Conservation (phyloP, 2,329 filamentous ascomycete genomes). For the Pseudopyrenochaeta lycopersici region DNA sequence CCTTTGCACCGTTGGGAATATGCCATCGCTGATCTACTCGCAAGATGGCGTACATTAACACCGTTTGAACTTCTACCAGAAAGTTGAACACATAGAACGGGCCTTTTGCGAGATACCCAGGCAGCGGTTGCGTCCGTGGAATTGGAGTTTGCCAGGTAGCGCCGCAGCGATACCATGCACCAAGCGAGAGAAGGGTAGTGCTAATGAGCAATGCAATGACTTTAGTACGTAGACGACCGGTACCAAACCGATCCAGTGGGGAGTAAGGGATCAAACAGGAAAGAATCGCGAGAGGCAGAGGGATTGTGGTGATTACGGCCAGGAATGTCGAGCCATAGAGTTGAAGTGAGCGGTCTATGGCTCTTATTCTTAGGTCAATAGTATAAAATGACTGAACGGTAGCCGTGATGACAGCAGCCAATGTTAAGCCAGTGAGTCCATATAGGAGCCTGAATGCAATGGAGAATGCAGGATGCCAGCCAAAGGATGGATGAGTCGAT, state of each 20-base stretch:
- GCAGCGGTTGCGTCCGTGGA: slow-evolving; percentile 62
- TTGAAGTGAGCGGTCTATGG: slow-evolving; percentile 69
- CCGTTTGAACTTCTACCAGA: slow-evolving; percentile 73
- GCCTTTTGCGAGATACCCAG: slow-evolving; percentile 75
- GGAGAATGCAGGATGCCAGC: slow-evolving; percentile 69
- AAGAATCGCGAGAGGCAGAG: slow-evolving; percentile 64
- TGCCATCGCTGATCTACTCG: slow-evolving; percentile 81
- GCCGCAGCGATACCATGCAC: slow-evolving; percentile 73
- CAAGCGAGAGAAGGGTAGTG: slow-evolving; percentile 69
- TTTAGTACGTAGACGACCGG: slow-evolving; percentile 73
- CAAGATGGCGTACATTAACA: slow-evolving; percentile 71
- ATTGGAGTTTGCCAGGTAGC: slow-evolving; percentile 62
- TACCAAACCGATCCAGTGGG: slow-evolving; percentile 67
- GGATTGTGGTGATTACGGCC: slow-evolving; percentile 72
- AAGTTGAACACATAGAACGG: slow-evolving; percentile 86
- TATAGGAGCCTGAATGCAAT: slow-evolving; percentile 67
- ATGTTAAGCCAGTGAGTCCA: slow-evolving; percentile 64
- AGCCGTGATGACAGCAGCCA: slow-evolving; percentile 72
- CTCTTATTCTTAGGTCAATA: slow-evolving; percentile 59
- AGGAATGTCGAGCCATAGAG: slow-evolving; percentile 70
- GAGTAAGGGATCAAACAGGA: slow-evolving; percentile 58
- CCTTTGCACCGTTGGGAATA: slow-evolving; percentile 74
- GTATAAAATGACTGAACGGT: slow-evolving; percentile 75
- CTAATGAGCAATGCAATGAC: slow-evolving; percentile 69
- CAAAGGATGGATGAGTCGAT: slow-evolving; percentile 73